A percentile compares a stretch with the other conserved stretches of the same genome.
phyloP scores from a whole-genome alignment of 2,329 filamentous ascomycete genomes.

The Delphinella strobiligena region DNA sequence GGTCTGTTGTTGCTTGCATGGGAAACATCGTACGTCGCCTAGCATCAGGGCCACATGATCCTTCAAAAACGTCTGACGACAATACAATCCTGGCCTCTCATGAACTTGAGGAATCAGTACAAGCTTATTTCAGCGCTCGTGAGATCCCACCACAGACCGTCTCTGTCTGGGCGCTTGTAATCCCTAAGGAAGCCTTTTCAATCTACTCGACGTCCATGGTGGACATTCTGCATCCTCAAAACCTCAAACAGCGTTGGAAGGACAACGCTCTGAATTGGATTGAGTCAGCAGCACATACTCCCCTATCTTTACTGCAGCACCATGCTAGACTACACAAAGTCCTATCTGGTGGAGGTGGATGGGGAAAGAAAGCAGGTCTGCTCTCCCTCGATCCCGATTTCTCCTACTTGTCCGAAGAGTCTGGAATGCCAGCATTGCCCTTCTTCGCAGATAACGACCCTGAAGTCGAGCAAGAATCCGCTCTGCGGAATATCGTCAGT shows the following conservation, averaged over 20 bases:
- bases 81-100: constrained; percentile 48
- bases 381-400: constrained; percentile 65
- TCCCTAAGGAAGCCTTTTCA: constrained; percentile 29
- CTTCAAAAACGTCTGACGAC: not conserved
- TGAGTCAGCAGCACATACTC: not conserved
- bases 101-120: constrained; percentile 57
- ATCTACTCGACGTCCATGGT: not conserved
- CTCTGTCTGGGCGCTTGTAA: constrained; percentile 62
- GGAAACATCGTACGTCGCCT: constrained; percentile 68
- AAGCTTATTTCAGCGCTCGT: constrained; percentile 40
- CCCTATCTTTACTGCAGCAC: constrained; percentile 4
- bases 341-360: constrained; percentile 74
- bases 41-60: constrained; percentile 18
- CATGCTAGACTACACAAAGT: constrained; percentile 33
- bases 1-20: constrained; percentile 52
- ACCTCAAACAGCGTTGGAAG: constrained; percentile 4
- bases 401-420: constrained; percentile 36
- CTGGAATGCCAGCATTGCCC: constrained; percentile 42
- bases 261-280: not conserved
- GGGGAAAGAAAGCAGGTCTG: constrained; percentile 69
- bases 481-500: constrained; percentile 42
- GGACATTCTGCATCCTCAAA: not conserved
- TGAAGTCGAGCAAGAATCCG: constrained; percentile 18
- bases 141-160: constrained; percentile 35
- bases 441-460: constrained; percentile 27